phyloP scores from a whole-genome alignment of 768 basidiomycete species.

The Tulasnella sp. region DNA sequence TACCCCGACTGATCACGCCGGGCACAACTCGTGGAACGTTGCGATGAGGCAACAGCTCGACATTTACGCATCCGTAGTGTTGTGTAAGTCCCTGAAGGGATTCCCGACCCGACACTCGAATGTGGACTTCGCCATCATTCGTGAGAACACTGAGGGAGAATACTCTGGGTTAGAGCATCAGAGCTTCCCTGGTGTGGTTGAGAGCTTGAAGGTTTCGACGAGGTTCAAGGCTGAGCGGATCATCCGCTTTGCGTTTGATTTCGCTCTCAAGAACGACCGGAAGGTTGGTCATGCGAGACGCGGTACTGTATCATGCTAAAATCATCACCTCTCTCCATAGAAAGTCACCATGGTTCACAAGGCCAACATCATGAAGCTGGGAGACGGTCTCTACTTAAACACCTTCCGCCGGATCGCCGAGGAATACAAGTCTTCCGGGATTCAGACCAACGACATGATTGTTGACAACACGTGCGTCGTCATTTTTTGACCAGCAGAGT shows the following conservation, averaged over 20 bases:
- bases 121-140: conserved; percentile 98
- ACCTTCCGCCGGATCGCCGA: conserved; percentile 95
- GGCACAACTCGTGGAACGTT: conserved; percentile 99
- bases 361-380: conserved; percentile 99
- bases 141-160: conserved; percentile 99
- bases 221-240: conserved; percentile 93
- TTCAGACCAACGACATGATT: conserved; percentile 95
- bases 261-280: conserved; percentile 94
- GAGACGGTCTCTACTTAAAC: conserved; percentile 97
- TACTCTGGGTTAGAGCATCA: conserved; percentile 98
- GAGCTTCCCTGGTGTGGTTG: conserved; percentile 96
- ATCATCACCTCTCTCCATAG: conserved; percentile 31
- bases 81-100: conserved; percentile 96
- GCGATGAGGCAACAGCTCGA: conserved; percentile 99
- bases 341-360: conserved; percentile 99
- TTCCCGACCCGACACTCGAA: conserved; percentile 91
- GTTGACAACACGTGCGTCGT: conserved; percentile 85
- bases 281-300: conserved; percentile 46
- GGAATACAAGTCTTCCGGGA: conserved; percentile 88
- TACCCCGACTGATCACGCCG: conserved; percentile 91
- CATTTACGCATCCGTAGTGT: conserved; percentile 95
- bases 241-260: conserved; percentile 95
- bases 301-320: not conserved
- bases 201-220: conserved; percentile 95
- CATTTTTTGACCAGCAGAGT: not conserved